Evolutionary conservation across 2,329 filamentous ascomycete genomes (phyloP), one percentile per base, ranked within the genome.

Genomic region (Exophiala xenobiotica): DNA sequence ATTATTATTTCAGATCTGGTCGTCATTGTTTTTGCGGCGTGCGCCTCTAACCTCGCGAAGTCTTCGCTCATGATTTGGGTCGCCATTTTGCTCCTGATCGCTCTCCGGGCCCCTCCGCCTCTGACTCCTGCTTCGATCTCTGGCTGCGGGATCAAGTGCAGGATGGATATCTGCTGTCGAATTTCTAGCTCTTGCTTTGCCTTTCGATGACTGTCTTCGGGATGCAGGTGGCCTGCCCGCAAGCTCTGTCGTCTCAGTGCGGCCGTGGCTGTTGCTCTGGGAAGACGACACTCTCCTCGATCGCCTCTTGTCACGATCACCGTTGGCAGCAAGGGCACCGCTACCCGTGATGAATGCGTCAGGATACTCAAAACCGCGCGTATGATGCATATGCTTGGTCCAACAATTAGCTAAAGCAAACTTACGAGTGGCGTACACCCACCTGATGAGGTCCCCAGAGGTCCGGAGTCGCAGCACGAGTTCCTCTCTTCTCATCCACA

Each of bases 401-500:
- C 18, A 19, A 16, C 19, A 23, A 45, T 56, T 14, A 55, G 49
- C 16, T 12, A 23, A 23, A 45, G 6, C 16, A 8, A 18, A 9
- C 14, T 4, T 11, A 42, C 35, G 18, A 38, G 26, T 19, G 24
- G 6, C 31, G 16, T 23, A 16, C 19, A 26, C 51, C 19, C 18
- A 60, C 57, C 54, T 69, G 67, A 58, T 68, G 64, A 16, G 68
- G 65, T 27, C 67, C 68, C 62, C 67, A 66, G 7, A 68, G 62
- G 23, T 61, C 57, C n/a, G 65, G 64, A 23, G 60, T 61, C 9
- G 58, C 54, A 9, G 56, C 46, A 11, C 47, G 51, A 33, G 50
- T 53, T 6, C 67, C 64, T 38, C 63, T 57, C 57, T 68, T 66
- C 57, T 70, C 69, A 46, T 43, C 43, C 16, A 29, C 48, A 14